Evolutionary conservation across 2,329 filamentous ascomycete genomes (phyloP), one percentile per base, ranked within the genome.

Genomic region (Colletotrichum cordylinicola): DNA sequence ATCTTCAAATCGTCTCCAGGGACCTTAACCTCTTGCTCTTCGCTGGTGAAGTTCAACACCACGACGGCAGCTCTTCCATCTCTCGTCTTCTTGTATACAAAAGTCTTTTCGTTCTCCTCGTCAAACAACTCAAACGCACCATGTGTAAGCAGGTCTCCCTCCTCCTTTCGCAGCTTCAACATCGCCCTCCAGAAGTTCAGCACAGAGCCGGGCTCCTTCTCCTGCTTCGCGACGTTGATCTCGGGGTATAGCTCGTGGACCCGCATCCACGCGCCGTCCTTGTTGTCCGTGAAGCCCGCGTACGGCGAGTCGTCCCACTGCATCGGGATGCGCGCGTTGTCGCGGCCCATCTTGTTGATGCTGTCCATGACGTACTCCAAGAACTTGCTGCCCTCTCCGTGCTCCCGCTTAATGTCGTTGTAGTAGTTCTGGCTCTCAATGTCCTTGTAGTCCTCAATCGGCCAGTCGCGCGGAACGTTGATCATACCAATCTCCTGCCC

Each of bases 321-420:
- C 85, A 95, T 91, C 1, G 93, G 93, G 5, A 91, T 89, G n/a
- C 93, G 87, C 10, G 92, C 89, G 80, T 95, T 91, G 81, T 95
- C 93, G 37, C 92, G 86, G 8, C 89, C 92, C 35, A 94, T 88
- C 74, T 89, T 86, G 77, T 92, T 89, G 67, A 94, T 84, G 52
- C 90, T 86, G 10, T 85, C 82, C 79, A 89, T 87, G 1, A 88
- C 89, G 48, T 87, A 84, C 15, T 84, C 85, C 2, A 91, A 82
- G 33, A 82, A 83, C 1, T 71, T 76, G 2, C 78, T 76, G 2
- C 78, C 75, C 80, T 88, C 90, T 70, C 87, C 89, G 78, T 88
- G 88, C 69, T 86, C 81, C 12, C 84, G 85, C 77, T 90, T 89
- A 74, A 89, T 85, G 3, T 72, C 77, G 3, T 76, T 61, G 80